These are phyloP conservation scores for Fennellomyces sp. DNA, from an alignment of 371 early-diverging fungal species.

Conservation along the genomic window DNA sequence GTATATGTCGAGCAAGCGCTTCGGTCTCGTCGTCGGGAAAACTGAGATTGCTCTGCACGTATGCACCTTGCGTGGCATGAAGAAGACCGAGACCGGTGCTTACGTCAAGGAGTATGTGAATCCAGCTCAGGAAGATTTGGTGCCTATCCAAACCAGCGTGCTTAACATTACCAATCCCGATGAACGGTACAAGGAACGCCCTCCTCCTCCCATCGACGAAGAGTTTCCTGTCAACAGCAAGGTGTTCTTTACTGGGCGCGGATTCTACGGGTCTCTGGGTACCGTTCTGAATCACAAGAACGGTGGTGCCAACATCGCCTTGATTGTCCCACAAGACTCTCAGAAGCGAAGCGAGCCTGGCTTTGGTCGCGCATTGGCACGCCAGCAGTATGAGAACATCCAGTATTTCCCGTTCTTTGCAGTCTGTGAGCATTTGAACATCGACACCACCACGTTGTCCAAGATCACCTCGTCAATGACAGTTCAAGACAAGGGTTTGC, in stretches of 20 bases:
- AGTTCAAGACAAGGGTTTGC: slow-evolving; percentile 58
- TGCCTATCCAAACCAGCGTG: slow-evolving; percentile 76
- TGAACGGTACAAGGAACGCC: slow-evolving; percentile 66
- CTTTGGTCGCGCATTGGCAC: slow-evolving; percentile 60
- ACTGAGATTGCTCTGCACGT: slow-evolving; percentile 75
- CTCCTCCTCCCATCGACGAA: slow-evolving; percentile 53
- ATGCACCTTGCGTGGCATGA: slow-evolving; percentile 70
- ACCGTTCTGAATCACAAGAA: slow-evolving; percentile 69
- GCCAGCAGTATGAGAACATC: slow-evolving; percentile 33
- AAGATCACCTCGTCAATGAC: slow-evolving; percentile 83
- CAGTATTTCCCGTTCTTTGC: slow-evolving; percentile 68
- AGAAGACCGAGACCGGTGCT: slow-evolving; percentile 77
- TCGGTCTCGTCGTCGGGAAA: slow-evolving; percentile 72
- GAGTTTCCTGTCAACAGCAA: slow-evolving; percentile 72
- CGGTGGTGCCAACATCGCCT: slow-evolving; percentile 50
- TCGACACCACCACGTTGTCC: slow-evolving; percentile 71
- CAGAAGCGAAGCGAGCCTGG: slow-evolving; percentile 47
- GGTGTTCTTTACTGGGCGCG: slow-evolving; percentile 73
- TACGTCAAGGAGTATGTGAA: slow-evolving; percentile 83
- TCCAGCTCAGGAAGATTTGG: slow-evolving; percentile 60
- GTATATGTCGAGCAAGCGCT: slow-evolving; percentile 56
- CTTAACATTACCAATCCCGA: slow-evolving; percentile 66
- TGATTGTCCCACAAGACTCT: slow-evolving; percentile 38
- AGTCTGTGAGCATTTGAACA: slow-evolving; percentile 65
- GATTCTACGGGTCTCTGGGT: slow-evolving; percentile 75